These are phyloP conservation scores for Talaromyces nanjingensis DNA, from an alignment of 495 filamentous ascomycete genomes.

Conservation along the genomic window DNA sequence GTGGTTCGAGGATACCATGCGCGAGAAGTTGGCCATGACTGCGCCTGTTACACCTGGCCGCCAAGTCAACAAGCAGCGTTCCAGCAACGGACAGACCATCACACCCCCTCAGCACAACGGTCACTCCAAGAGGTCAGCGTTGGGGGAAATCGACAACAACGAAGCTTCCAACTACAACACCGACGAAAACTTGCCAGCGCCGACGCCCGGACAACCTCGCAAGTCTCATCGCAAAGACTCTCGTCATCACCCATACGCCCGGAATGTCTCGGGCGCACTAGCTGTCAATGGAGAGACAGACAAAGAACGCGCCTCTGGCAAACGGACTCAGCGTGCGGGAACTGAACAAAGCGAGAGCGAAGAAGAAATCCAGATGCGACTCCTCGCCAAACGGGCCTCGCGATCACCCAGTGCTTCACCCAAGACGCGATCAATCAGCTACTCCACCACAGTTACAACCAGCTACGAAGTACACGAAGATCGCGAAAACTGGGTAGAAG, in stretches of 20 bases:
- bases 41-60: slow-evolving; percentile 75
- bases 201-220: slow-evolving; percentile 90
- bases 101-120: slow-evolving; percentile 71
- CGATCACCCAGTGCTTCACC: slow-evolving; percentile 40
- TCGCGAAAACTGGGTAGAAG: slow-evolving; percentile 39
- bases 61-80: slow-evolving; percentile 43
- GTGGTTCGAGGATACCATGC: slow-evolving; percentile 90
- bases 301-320: slow-evolving; percentile 32
- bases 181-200: slow-evolving; percentile 84
- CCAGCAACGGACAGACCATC: slow-evolving; percentile 56
- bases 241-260: slow-evolving; percentile 47
- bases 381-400: slow-evolving; percentile 56
- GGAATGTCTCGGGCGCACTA: slow-evolving; percentile 35
- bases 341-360: slow-evolving; percentile 60
- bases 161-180: slow-evolving; percentile 45
- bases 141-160: slow-evolving; percentile 86
- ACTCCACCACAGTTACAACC: slow-evolving; percentile 39
- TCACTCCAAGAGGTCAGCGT: slow-evolving; percentile 66
- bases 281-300: slow-evolving; percentile 26
- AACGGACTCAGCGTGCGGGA: slow-evolving; percentile 26
- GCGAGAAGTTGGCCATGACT: slow-evolving; percentile 53
- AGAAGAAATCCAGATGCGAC: slow-evolving; percentile 67
- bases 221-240: slow-evolving; percentile 68
- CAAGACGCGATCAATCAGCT: slow-evolving; percentile 36
- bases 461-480: slow-evolving; percentile 41